phyloP scores from a whole-genome alignment of 345 rosid genomes.

The Linum trigynum region DNA sequence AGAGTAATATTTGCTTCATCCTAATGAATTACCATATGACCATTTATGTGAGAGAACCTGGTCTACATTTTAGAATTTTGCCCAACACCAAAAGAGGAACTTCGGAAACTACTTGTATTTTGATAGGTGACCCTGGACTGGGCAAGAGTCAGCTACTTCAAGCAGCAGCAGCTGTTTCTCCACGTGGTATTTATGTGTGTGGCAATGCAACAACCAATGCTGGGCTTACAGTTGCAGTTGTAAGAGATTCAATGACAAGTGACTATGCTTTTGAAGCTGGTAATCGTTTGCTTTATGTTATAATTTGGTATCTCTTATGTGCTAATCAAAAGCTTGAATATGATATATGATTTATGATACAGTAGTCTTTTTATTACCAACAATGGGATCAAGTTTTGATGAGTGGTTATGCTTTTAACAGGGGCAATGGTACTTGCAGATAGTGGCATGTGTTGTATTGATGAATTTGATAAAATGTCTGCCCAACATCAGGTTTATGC shows the following conservation, averaged over 20 bases:
- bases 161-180: constrained; percentile 91
- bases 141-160: constrained; percentile 98
- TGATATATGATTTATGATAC: no score
- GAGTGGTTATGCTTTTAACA: constrained; percentile 24
- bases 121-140: constrained; percentile 93
- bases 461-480: constrained; percentile 97
- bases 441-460: constrained; percentile 90
- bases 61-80: neutral
- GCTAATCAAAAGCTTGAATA: no score
- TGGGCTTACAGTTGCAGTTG: constrained; percentile 96
- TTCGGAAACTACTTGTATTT: constrained; percentile 9
- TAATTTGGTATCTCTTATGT: neutral
- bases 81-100: constrained; percentile 1
- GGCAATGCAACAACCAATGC: constrained; percentile 90
- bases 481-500: constrained; percentile 80
- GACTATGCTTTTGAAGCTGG: constrained; percentile 99
- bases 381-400: neutral
- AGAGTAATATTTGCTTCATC: neutral
- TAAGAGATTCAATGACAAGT: constrained; percentile 79
- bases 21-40: neutral
- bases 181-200: constrained; percentile 96
- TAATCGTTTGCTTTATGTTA: constrained; percentile 24
- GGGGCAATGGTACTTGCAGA: constrained; percentile 99
- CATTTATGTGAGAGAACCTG: neutral
- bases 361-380: no score